A percentile compares a stretch with the other conserved stretches of the same genome.
These are phyloP conservation scores for Rubia yunnanensis DNA, from an alignment of 257 asterid species.

Conservation along the genomic window DNA sequence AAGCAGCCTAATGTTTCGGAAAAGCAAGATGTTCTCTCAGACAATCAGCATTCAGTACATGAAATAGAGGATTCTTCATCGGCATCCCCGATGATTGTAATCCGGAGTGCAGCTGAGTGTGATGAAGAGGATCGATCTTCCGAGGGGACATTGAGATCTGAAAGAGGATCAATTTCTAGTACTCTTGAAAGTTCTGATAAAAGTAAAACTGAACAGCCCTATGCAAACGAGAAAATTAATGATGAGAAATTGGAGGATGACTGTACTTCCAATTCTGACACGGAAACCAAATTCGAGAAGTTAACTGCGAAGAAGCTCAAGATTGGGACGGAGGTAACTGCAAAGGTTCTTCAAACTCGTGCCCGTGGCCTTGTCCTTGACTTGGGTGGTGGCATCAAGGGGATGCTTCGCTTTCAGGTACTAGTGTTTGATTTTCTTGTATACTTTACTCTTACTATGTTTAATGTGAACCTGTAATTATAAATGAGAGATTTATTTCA, in stretches of 20 bases:
- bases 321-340: conserved; percentile 61
- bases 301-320: conserved; percentile 54
- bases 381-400: conserved; percentile 71
- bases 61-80: conserved; percentile 28
- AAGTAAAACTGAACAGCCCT: conserved; percentile 7
- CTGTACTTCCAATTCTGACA: conserved; percentile 4
- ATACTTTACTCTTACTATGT: neutral
- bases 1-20: conserved; percentile 31
- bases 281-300: conserved; percentile 23
- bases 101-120: conserved; percentile 85
- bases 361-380: conserved; percentile 85
- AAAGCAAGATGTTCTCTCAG: conserved; percentile 11
- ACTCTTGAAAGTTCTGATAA: conserved; percentile 13
- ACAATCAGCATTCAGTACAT: conserved; percentile 8
- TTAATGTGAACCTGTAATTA: neutral
- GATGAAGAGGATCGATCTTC: conserved; percentile 53
- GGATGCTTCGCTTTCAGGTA: conserved; percentile 92
- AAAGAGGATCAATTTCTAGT: conserved; percentile 24
- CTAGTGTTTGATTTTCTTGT: conserved; percentile 1
- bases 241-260: conserved; percentile 12
- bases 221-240: conserved; percentile 8
- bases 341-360: conserved; percentile 80
- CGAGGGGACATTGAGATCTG: conserved; percentile 19
- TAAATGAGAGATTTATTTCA: neutral
- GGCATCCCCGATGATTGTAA: conserved; percentile 32